phyloP scores from a whole-genome alignment of 2,329 filamentous ascomycete genomes.

The Stagonosporopsis chrysanthemi region DNA sequence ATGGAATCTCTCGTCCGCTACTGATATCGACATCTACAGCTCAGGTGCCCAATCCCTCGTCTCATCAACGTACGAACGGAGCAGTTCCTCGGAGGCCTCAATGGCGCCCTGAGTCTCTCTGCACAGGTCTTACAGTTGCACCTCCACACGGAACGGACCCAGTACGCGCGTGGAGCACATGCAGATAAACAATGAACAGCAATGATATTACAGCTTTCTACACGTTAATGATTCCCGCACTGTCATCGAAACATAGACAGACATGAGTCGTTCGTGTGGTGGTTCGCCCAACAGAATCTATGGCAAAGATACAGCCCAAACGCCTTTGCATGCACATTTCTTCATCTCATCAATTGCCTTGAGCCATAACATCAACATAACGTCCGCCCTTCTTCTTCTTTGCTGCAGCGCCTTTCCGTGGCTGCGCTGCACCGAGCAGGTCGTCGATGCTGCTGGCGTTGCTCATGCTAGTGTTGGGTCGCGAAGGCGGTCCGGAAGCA shows the following conservation, averaged over 20 bases:
- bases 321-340: constrained; percentile 1
- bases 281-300: not conserved
- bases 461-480: constrained; percentile 81
- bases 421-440: constrained; percentile 76
- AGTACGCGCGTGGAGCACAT: too few species aligned
- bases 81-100: too few species aligned
- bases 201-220: constrained; percentile 14
- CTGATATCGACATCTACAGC: too few species aligned
- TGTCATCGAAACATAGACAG: not conserved
- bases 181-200: not conserved
- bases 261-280: not conserved
- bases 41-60: too few species aligned
- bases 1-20: too few species aligned
- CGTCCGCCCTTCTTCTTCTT: constrained; percentile 82
- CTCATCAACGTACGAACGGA: too few species aligned
- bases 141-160: too few species aligned
- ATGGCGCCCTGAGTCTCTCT: too few species aligned
- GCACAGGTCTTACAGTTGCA: too few species aligned
- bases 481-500: constrained; percentile 42
- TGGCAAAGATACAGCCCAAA: not conserved
- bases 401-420: constrained; percentile 65
- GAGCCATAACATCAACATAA: constrained; percentile 91
- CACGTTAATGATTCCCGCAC: not conserved
- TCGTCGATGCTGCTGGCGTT: constrained; percentile 96
- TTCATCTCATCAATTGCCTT: constrained; percentile 12